phyloP scores from a whole-genome alignment of 768 basidiomycete species.

The Gelatoporia subvermispora region DNA sequence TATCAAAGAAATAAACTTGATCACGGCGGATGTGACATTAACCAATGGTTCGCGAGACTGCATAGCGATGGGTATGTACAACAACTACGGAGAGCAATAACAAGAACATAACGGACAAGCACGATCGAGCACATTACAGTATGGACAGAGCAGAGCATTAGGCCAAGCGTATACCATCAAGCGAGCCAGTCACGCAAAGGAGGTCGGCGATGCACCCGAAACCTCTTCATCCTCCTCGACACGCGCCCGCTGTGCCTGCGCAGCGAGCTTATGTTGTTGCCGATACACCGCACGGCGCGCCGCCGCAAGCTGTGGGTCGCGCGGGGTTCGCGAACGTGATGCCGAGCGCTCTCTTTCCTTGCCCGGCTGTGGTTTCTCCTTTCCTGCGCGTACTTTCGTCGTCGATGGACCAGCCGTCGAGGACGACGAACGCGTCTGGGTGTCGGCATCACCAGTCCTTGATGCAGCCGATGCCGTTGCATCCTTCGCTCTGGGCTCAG shows the following conservation, averaged over 20 bases:
- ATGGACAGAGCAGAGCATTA: not conserved
- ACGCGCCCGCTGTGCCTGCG: not conserved
- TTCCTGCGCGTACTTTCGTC: not conserved
- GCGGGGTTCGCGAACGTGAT: slow-evolving; percentile 1
- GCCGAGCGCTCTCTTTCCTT: slow-evolving; percentile 9
- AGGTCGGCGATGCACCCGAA: too few species aligned
- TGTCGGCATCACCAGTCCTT: not conserved
- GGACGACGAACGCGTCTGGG: not conserved
- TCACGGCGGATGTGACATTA: too few species aligned
- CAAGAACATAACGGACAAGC: not conserved
- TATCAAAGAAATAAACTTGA: too few species aligned
- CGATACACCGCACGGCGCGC: slow-evolving; percentile 4
- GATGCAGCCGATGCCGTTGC: too few species aligned
- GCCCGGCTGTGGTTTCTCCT: not conserved
- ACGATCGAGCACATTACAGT: not conserved
- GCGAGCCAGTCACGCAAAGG: too few species aligned
- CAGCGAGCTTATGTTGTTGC: slow-evolving; percentile 1
- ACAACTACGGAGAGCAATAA: too few species aligned
- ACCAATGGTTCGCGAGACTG: too few species aligned
- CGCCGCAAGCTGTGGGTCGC: not conserved
- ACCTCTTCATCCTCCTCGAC: not conserved
- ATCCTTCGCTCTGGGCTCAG: too few species aligned
- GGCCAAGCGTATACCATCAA: too few species aligned
- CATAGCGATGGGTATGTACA: too few species aligned
- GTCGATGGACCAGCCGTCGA: not conserved